Base-by-base conservation (phyloP, 2,329 filamentous ascomycete species). In the Aotearoamyces nothofagi region DNA sequence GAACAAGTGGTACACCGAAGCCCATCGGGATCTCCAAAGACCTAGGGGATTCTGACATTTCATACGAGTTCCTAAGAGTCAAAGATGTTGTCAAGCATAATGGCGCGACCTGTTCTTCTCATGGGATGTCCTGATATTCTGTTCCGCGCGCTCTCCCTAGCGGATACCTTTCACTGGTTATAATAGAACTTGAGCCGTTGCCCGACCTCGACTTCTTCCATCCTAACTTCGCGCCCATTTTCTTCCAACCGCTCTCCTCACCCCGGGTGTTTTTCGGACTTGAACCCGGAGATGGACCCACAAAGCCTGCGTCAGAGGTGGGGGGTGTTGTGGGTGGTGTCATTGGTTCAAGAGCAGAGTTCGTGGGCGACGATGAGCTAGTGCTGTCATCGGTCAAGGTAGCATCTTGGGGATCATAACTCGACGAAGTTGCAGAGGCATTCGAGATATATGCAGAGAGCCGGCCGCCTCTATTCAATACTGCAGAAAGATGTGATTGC, bases 261-360 rank as follows among this genome's bases (percentile, higher is more conserved):
- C 27, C 33, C 22, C 40, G 40, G 11, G n/a, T n/a, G n/a, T 29
- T 34, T 5, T 34, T 34, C 16, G 44, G 44, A 25, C 40, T 45
- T 2, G 43, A 40, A 4, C 38, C 36, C 9, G 41, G 43, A 3
- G 45, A 46, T 3, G 34, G 31, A 12, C 39, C 39, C n/a, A 17
- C 23, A 14, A 48, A 45, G 9, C 30, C 37, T 9, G 33, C 31
- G 36, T 74, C 66, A 0, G 67, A 63, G 1, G 64, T 68, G 0
- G 78, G 77, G 17, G 79, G 76, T 3, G 74, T 80, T 3, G 68
- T 80, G 1, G 78, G 78, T 0, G 79, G 79, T 3, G 79, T 84
- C 60, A 82, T 74, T 3, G 64, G 76, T 44, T 77, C 75, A 34
- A 60, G 56, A 15, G 54, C 48, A 19, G 43, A 45, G 8, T 31